Conservation (phyloP, 345 rosid species). For the Leavenworthia alabamica region DNA sequence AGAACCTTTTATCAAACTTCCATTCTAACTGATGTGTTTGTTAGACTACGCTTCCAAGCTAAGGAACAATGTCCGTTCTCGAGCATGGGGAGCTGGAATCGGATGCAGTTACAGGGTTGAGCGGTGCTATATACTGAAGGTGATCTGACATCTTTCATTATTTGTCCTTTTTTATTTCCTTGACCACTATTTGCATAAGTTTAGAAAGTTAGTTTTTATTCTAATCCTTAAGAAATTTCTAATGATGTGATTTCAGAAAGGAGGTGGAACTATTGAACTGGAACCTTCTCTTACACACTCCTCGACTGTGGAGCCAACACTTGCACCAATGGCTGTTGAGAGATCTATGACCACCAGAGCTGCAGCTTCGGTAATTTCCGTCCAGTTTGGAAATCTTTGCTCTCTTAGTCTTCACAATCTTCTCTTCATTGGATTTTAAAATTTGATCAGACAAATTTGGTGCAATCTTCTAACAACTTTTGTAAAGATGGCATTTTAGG, state of each 20-base stretch:
- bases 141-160: conserved; percentile 23
- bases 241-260: conserved; percentile 58
- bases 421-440: conserved; percentile 1
- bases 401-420: not conserved
- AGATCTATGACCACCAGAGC: conserved; percentile 99
- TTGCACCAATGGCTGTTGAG: conserved; percentile 98
- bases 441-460: not conserved
- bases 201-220: not conserved
- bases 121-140: conserved; percentile 97
- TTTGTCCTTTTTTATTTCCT: not conserved
- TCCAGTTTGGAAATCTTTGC: not conserved
- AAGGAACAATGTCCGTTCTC: conserved; percentile 96
- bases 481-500: not conserved
- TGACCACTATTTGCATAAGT: not conserved
- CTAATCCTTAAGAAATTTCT: not conserved
- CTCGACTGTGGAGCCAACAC: conserved; percentile 93
- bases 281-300: conserved; percentile 95
- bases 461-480: not conserved
- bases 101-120: conserved; percentile 95
- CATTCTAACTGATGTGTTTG: not conserved
- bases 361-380: conserved; percentile 81
- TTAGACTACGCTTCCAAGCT: conserved; percentile 86
- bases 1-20: not conserved
- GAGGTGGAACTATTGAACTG: conserved; percentile 90
- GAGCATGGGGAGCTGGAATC: conserved; percentile 99